phyloP scores from a whole-genome alignment of 163 green algal species.

The Scenedesmus sp. region DNA sequence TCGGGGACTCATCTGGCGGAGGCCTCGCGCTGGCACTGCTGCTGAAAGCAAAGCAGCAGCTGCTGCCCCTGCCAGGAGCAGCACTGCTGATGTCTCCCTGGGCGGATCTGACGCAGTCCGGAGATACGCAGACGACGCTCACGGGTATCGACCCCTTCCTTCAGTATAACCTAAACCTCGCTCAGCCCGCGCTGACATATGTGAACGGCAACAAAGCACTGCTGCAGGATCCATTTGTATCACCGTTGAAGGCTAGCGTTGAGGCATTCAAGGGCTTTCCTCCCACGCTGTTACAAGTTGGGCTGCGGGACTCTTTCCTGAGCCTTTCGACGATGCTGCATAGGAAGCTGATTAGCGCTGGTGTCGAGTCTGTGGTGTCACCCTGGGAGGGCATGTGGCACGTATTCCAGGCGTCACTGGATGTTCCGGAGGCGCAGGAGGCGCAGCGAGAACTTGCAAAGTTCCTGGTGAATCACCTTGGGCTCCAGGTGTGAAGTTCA shows the following conservation, averaged over 20 bases:
- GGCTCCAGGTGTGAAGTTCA: not conserved
- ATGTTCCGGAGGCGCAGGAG: slow-evolving; percentile 12
- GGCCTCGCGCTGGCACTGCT: slow-evolving; percentile 19
- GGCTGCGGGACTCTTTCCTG: slow-evolving; percentile 19
- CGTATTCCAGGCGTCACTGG: not conserved
- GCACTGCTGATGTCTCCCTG: slow-evolving; percentile 15
- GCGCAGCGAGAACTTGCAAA: not conserved
- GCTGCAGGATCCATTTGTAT: slow-evolving; percentile 1
- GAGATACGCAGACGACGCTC: slow-evolving; percentile 25
- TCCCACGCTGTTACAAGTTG: slow-evolving; percentile 11
- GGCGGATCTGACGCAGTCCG: not conserved
- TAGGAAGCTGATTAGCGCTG: not conserved
- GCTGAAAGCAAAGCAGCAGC: not conserved
- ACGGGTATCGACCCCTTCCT: slow-evolving; percentile 21
- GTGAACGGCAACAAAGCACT: not conserved
- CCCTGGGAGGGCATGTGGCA: slow-evolving; percentile 45
- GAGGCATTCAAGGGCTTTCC: not conserved
- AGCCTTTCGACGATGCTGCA: slow-evolving; percentile 13
- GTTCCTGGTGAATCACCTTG: not conserved
- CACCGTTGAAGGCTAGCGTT: not conserved
- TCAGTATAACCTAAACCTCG: slow-evolving; percentile 26
- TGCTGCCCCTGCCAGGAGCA: not conserved
- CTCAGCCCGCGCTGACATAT: slow-evolving; percentile 2
- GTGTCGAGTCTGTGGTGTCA: not conserved
- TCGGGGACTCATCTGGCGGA: slow-evolving; percentile 40